These are phyloP conservation scores for Silene uniflora DNA, from an alignment of 148 eudicot genomes.

Conservation along the genomic window DNA sequence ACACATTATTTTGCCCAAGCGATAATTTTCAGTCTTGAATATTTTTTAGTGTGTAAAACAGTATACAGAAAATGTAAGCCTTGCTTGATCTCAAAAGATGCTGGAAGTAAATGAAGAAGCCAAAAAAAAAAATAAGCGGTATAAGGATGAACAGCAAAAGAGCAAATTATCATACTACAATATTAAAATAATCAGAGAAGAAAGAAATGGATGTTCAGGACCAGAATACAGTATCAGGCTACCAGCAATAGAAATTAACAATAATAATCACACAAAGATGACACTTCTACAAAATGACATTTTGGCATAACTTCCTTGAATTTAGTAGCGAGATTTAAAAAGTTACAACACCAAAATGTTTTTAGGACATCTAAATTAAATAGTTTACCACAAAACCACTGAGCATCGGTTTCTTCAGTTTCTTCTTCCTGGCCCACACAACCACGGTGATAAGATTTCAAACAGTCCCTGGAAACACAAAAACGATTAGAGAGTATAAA, in stretches of 20 bases:
- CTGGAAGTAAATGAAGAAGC: too few relatives aligned
- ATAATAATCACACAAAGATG: background rate
- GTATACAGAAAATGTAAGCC: background rate
- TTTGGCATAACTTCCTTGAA: background rate
- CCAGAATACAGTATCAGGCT: too few relatives aligned
- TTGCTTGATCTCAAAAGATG: too few relatives aligned
- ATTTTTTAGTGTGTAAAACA: background rate
- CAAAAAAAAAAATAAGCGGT: too few relatives aligned
- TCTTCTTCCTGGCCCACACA: slow-evolving; percentile 52
- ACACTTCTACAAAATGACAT: background rate
- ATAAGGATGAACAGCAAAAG: too few relatives aligned
- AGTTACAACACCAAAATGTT: background rate
- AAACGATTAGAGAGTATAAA: background rate
- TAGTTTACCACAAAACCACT: slow-evolving; percentile 58
- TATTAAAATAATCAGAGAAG: too few relatives aligned
- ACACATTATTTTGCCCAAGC: background rate
- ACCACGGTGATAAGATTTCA: slow-evolving; percentile 62
- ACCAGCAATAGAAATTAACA: too few relatives aligned
- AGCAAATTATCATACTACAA: too few relatives aligned
- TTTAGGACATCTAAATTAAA: too few relatives aligned
- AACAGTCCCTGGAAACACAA: slow-evolving; percentile 39
- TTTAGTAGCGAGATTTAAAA: background rate
- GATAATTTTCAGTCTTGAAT: background rate
- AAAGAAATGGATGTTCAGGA: too few relatives aligned
- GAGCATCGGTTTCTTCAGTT: slow-evolving; percentile 29